Evolutionary conservation across 2,329 filamentous ascomycete species (phyloP), one percentile per base, ranked within the genome.

Genomic region (Phaeosphaeriaceae sp.): DNA sequence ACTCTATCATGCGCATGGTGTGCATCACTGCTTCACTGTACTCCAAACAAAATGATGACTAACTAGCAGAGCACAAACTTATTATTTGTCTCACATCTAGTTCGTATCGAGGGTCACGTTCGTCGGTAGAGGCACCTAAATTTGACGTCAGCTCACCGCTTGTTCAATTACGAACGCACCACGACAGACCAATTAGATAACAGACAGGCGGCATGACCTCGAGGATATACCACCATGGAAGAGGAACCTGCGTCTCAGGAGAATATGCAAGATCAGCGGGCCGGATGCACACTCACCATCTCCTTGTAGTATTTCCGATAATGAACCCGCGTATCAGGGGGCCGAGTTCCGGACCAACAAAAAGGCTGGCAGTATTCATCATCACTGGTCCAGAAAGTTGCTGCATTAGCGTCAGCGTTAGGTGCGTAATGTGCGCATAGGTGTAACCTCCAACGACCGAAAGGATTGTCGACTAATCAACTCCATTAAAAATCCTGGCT

Each of bases 341-440:
- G 0, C 82, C 83, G 8, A 85, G 44, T 49, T 83, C 80, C 5
- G 83, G 83, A 1, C 82, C 73, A 8, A 83, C 64, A 81, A 61
- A 91, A 17, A 74, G 74, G 17, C 64, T 63, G 5, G 74, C 77
- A 5, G 77, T 78, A 50, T 80, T 95, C 13, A 96, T 77, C 75
- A 91, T 87, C 92, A 96, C 96, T 2, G 92, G 91, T 6, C 83
- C 82, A 58, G 87, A 86, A 48, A 96, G 83, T 56, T 90, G 81
- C 69, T 72, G 43, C 15, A 39, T 15, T 36, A 12, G 16, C 17
- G 45, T 61, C 39, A 65, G 54, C 51, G 26, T 15, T 33, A 16
- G 21, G 23, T 28, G 26, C 34, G 29, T 15, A 32, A 23, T 34
- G 4, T 20, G 34, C 13, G 34, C 13, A 39, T 21, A 15, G 7